Percentiles rank a stretch among this genome's conserved stretches.
Conservation (phyloP, 2,329 filamentous ascomycete species). For the Diaporthe vaccinii region DNA sequence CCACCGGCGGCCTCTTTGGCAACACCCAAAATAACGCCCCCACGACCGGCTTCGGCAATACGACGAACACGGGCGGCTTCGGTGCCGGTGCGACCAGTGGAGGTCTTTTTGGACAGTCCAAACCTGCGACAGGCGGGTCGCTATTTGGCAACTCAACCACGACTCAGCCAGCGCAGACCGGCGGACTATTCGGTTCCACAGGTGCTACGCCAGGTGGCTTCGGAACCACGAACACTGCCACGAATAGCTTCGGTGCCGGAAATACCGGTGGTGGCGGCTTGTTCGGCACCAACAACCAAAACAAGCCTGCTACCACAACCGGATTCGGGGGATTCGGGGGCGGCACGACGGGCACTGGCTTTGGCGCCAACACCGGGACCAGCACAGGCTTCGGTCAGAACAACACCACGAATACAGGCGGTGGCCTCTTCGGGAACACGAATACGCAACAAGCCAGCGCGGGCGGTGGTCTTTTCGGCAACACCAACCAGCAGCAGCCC, state of each 20-base stretch:
- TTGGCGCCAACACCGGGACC: constrained; percentile 50
- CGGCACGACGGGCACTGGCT: constrained; percentile 45
- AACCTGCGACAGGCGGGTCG: constrained; percentile 44
- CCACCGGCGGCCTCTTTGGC: constrained; percentile 56
- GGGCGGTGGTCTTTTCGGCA: constrained; percentile 46
- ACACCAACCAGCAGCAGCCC: constrained; percentile 53
- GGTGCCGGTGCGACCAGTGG: constrained; percentile 32
- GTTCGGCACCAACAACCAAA: constrained; percentile 47
- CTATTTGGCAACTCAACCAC: constrained; percentile 55
- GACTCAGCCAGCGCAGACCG: constrained; percentile 44
- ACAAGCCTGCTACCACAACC: constrained; percentile 42
- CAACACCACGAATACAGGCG: constrained; percentile 50
- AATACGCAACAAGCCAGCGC: constrained; percentile 50
- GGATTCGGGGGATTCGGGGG: constrained; percentile 43
- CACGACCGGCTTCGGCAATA: constrained; percentile 58
- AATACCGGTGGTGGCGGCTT: constrained; percentile 50
- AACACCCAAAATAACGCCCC: constrained; percentile 53
- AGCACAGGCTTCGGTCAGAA: constrained; percentile 53
- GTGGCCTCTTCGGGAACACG: constrained; percentile 51
- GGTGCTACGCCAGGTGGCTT: constrained; percentile 47
- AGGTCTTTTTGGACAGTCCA: constrained; percentile 52
- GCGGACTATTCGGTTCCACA: constrained; percentile 56
- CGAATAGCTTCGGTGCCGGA: constrained; percentile 37
- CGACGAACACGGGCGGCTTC: constrained; percentile 53
- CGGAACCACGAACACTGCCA: constrained; percentile 44